Evolutionary conservation across 2,329 filamentous ascomycete genomes (phyloP), one percentile per base, ranked within the genome.

Genomic region (Colletotrichum sp.): DNA sequence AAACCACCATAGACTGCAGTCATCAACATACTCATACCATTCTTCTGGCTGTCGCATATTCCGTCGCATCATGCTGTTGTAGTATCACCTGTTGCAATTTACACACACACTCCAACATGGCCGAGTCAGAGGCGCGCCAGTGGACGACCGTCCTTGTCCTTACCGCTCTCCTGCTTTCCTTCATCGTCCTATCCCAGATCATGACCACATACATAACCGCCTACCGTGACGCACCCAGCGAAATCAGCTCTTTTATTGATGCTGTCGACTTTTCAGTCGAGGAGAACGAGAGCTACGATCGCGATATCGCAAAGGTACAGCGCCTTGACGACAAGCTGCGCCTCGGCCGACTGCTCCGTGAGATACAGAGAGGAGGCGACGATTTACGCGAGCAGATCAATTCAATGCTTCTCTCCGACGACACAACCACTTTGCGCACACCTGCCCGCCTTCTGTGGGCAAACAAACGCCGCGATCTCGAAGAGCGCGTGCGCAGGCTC

Each of bases 251-350:
- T 73, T 91, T 93, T 79, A 83, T 92, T 80, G 91, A 93, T 80
- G 87, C 89, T 18, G 87, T 92, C 79, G 91, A 93, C 81, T 91
- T 88, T 79, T 94, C 91, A 52, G 86, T 92, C 65, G 86, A 89
- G 78, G 92, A 93, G 82, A 93, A 93, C 80, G 92, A 93, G 83
- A 90, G 87, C 80, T 93, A 93, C 81, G 90, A 93, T 82, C 86
- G 87, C 79, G 91, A 93, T 79, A 87, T 93, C 64, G 85, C 88
- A 71, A 89, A 89, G 75, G 87, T 93, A 52, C 87, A 87, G 80
- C 89, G 89, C 55, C 86, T 93, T 34, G 91, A 93, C 78, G 92
- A 93, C 82, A 92, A 92, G 85, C 81, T 93, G 64, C 90, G 91
- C 66, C 87, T 93, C 55, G 87, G 85, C 76, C 87, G 88, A 57